Evolutionary conservation across 2,329 filamentous ascomycete genomes (phyloP).

Genomic region (Colletotrichum graminicola): DNA sequence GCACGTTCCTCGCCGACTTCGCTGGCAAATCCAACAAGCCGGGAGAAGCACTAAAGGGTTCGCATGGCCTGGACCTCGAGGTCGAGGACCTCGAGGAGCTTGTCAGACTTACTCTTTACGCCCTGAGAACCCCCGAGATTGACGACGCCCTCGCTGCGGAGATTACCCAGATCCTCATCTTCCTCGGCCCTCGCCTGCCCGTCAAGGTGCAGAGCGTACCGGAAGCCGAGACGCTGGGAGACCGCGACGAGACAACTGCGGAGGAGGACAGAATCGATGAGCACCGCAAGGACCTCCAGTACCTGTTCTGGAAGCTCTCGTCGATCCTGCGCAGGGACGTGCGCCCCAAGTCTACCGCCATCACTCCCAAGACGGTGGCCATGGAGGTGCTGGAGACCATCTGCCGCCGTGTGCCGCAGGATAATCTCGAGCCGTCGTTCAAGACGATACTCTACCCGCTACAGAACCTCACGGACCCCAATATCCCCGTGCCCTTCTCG

Average conservation of each 20-base stretch:
- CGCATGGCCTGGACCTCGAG: conserved; percentile 76
- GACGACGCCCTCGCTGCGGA: conserved; percentile 83
- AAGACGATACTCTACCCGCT: conserved; percentile 72
- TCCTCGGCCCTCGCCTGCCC: conserved; percentile 74
- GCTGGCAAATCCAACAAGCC: conserved; percentile 69
- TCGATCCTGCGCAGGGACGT: conserved; percentile 83
- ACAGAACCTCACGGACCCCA: conserved; percentile 85
- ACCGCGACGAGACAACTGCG: conserved; percentile 57
- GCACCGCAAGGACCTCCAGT: conserved; percentile 65
- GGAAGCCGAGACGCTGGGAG: conserved; percentile 58
- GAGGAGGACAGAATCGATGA: conserved; percentile 49
- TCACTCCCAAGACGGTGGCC: conserved; percentile 80
- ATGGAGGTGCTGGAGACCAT: conserved; percentile 81
- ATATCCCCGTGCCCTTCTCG: conserved; percentile 78
- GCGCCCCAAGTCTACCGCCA: conserved; percentile 70
- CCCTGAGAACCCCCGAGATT: conserved; percentile 73
- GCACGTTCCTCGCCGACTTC: conserved; percentile 84
- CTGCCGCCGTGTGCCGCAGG: conserved; percentile 68
- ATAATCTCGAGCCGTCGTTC: conserved; percentile 72
- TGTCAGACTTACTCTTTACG: conserved; percentile 62
- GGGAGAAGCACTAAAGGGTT: conserved; percentile 74
- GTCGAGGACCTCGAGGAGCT: conserved; percentile 73
- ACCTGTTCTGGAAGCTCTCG: conserved; percentile 83
- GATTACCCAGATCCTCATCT: conserved; percentile 83
- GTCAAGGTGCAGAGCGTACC: conserved; percentile 45